phyloP scores from a whole-genome alignment of 129 eudicot species.

The carrot (Daucus carota) region DNA sequence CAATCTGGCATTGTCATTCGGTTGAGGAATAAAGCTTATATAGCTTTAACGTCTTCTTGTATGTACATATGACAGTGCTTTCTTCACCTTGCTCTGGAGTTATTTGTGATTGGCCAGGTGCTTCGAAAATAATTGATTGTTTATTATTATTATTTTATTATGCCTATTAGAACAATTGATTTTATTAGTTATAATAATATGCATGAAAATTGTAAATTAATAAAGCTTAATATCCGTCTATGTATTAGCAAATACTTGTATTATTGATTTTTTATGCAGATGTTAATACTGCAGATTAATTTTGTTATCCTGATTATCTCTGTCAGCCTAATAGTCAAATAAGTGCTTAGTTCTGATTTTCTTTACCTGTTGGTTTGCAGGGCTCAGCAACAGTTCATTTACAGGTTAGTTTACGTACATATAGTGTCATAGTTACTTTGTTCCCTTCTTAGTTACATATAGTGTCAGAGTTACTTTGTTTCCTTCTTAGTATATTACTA shows the following conservation, averaged over 20 bases:
- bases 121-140: too few species aligned
- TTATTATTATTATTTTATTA: too few species aligned
- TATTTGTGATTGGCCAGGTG: too few species aligned
- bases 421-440: background rate
- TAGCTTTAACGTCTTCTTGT: too few species aligned
- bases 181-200: background rate
- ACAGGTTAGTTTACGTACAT: constrained; percentile 36
- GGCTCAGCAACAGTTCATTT: constrained; percentile 50
- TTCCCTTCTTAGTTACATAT: background rate
- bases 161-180: too few species aligned
- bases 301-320: background rate
- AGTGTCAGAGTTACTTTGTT: background rate
- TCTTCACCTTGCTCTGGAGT: too few species aligned
- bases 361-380: constrained; percentile 35
- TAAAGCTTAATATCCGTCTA: too few species aligned
- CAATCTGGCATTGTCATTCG: too few species aligned
- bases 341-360: constrained; percentile 7
- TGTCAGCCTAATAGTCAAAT: background rate
- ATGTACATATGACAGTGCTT: too few species aligned
- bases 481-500: background rate
- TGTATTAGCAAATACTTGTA: background rate
- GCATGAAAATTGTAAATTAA: background rate
- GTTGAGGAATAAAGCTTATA: too few species aligned
- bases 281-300: background rate
- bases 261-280: background rate